Base-by-base conservation (phyloP, 169 alveolate species). In the Eimeria mitis region DNA sequence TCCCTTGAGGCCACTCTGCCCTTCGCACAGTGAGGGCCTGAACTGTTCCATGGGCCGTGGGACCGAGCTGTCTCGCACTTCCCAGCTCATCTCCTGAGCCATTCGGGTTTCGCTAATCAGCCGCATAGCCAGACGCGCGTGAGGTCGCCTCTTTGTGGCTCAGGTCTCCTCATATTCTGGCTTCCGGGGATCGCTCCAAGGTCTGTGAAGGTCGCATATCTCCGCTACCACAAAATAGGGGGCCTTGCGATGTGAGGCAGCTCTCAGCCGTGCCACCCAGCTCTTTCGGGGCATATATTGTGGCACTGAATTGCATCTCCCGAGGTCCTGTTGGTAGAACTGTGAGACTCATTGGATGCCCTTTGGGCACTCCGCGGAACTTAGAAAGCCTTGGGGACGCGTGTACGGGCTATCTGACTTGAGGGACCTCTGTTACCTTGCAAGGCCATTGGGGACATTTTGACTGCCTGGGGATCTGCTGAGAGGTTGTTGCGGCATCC, bases 221-320 rank as follows among this genome's bases (percentile, higher is more conserved):
- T 85, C 37, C 76, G 91, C 23, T 85, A 85, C 61, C 91, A 85
- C 79, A 85, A 85, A 85, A 42, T 85, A 34, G 91, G 91, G 54
- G 91, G 91, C 47, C 31, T 85, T 85, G 91, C 65, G 81, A 61
- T 85, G 91, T 85, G 19, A 85, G 91, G 1, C 6, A 25, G 42
- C n/a, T 49, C 40, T 49, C 65, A 47, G 11, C 31, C 54, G 81
- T 37, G 52, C 14, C 14, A 23, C 13, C 31, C 49, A 68, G 81
- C 31, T 37, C 54, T 11, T 40, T 19, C 1, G 16, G 81, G 49
- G 52, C 14, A 1, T 40, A 11, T 6, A 19, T 13, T 34, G 44
- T 31, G 73, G 73, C 81, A 37, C 31, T 40, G 54, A 21, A n/a
- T n/a, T n/a, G n/a, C n/a, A n/a, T n/a, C n/a, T n/a, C n/a, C n/a